Base-by-base conservation (phyloP, 2,329 filamentous ascomycete genomes). In the Xylaria sp. region DNA sequence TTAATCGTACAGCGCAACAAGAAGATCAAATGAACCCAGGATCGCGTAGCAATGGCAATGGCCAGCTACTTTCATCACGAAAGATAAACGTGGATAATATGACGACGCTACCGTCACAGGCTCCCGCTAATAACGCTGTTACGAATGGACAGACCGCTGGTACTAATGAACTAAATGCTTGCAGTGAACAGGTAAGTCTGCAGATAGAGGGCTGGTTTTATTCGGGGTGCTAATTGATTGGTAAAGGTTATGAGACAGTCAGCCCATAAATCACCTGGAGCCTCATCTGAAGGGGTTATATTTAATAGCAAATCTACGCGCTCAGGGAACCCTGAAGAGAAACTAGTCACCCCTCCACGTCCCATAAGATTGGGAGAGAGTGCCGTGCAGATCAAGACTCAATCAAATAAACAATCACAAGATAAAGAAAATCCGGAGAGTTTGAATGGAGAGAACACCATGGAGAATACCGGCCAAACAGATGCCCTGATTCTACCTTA, bases 401-500 rank as follows among this genome's bases (percentile, higher is more conserved):
- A 40, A n/a, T 15, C 12, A n/a, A n/a, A n/a, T n/a, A n/a, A 40
- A 4, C 37, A 17, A 14, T n/a, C 3, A 40, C 5, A 40, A n/a
- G 17, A n/a, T 40, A 40, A n/a, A 40, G 14, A 2, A 40, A 40
- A n/a, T 40, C 2, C 17, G 6, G 37, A 40, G 37, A 15, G 2
- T 5, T 40, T n/a, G 6, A n/a, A 40, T n/a, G 37, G 14, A 15
- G 37, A 15, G 14, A 4, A 21, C 8, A 43, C 17, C n/a, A 23
- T 2, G 5, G 5, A 43, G n/a, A 19, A 21, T 21, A 43, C 17
- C 1, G 23, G 45, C 14, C 12, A 47, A 12, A 47, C 8, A n/a
- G 49, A 38, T 4, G 19, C 28, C 7, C 49, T 23, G 4, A 52
- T 52, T 19, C 33, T 52, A 25, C 58, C 58, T 4, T 61, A 55